phyloP scores from a whole-genome alignment of 1,284 basidiomycete species.

The Microstroma glucosiphilum region DNA sequence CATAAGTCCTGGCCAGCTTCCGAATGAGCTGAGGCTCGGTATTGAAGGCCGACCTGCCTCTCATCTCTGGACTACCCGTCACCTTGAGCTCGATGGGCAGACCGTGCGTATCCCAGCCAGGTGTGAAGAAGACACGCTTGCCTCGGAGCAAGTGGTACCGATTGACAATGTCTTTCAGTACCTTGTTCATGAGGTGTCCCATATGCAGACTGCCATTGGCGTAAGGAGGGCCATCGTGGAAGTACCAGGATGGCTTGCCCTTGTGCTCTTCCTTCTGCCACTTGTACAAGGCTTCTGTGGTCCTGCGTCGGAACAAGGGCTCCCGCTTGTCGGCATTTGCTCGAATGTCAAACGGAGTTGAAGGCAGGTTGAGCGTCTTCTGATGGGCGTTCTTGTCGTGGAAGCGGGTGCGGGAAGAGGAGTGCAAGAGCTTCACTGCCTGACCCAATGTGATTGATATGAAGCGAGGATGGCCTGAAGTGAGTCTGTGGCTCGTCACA shows the following conservation, averaged over 20 bases:
- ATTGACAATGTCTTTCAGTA: slow-evolving; percentile 91
- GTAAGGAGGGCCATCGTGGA: slow-evolving; percentile 96
- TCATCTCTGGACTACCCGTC: slow-evolving; percentile 8
- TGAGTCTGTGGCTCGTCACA: too few species aligned
- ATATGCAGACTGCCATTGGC: slow-evolving; percentile 94
- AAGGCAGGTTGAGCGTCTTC: slow-evolving; percentile 72
- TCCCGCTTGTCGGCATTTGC: slow-evolving; percentile 65
- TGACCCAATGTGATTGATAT: too few species aligned
- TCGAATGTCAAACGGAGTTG: slow-evolving; percentile 73
- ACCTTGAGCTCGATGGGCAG: slow-evolving; percentile 66
- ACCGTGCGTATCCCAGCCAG: slow-evolving; percentile 98
- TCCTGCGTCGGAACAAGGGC: slow-evolving; percentile 60
- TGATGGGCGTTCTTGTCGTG: too few species aligned
- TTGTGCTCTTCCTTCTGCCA: slow-evolving; percentile 76
- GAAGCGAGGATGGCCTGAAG: too few species aligned
- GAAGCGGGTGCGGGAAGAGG: too few species aligned
- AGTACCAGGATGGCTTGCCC: slow-evolving; percentile 66
- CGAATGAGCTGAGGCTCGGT: slow-evolving; percentile 59
- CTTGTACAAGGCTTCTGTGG: slow-evolving; percentile 70
- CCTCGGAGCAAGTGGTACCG: slow-evolving; percentile 78
- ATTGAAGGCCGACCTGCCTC: slow-evolving; percentile 15
- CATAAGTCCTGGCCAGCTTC: slow-evolving; percentile 65
- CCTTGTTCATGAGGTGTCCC: slow-evolving; percentile 95
- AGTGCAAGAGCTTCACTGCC: too few species aligned
- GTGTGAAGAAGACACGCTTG: slow-evolving; percentile 78